These are phyloP conservation scores for Geosiphon pyriformis DNA, from an alignment of 192 early-diverging fungal genomes.

Conservation along the genomic window DNA sequence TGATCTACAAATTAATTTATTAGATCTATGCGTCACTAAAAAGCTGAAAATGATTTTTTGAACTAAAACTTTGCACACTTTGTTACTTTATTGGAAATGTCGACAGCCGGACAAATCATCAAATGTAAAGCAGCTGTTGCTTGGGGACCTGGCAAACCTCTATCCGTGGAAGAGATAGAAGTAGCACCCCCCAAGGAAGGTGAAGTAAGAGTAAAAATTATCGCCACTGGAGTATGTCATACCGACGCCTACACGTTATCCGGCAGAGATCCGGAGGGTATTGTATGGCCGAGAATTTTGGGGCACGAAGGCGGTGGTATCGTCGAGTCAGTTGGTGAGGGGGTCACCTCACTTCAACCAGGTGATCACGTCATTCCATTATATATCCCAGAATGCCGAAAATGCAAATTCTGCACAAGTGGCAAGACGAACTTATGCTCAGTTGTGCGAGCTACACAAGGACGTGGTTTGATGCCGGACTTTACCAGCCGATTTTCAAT, in stretches of 20 bases:
- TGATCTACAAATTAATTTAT: no score
- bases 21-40: no score
- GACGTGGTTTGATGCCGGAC: conserved; percentile 94
- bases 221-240: conserved; percentile 90
- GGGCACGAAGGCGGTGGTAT: conserved; percentile 95
- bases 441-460: conserved; percentile 86
- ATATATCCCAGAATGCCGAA: conserved; percentile 81
- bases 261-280: conserved; percentile 78
- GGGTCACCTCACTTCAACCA: conserved; percentile 79
- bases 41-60: no score
- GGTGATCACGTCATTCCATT: conserved; percentile 98
- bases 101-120: conserved; percentile 34
- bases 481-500: conserved; percentile 85
- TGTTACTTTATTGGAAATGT: no score
- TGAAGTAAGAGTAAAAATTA: conserved; percentile 91
- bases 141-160: conserved; percentile 88
- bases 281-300: conserved; percentile 82
- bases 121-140: conserved; percentile 92
- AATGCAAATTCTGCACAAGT: conserved; percentile 97
- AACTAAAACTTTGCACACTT: no score
- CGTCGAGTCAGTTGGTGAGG: conserved; percentile 94
- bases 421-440: conserved; percentile 97
- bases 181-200: conserved; percentile 89
- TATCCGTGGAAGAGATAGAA: conserved; percentile 89
- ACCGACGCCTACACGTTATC: conserved; percentile 95